phyloP scores from a whole-genome alignment of 1,284 basidiomycete genomes.

The Ceratobasidium theobromae region DNA sequence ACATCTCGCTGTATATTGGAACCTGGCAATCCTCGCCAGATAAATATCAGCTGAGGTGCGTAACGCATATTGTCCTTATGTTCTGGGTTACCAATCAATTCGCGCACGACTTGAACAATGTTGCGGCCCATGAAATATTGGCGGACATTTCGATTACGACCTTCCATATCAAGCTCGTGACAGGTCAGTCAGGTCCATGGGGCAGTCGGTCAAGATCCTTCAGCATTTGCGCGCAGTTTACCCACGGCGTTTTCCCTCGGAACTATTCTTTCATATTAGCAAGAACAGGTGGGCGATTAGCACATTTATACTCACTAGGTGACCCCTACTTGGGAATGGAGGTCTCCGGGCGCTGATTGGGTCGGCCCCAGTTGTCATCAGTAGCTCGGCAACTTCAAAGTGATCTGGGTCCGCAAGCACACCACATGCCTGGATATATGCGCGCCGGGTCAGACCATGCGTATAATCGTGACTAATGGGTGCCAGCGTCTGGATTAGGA shows the following conservation, averaged over 20 bases:
- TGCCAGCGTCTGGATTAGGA: no score
- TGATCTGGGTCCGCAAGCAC: not conserved
- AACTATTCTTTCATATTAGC: no score
- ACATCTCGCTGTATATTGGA: constrained; percentile 25
- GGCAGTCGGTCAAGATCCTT: constrained; percentile 38
- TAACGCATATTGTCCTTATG: constrained; percentile 17
- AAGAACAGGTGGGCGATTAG: not conserved
- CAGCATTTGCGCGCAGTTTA: constrained; percentile 36
- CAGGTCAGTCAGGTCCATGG: constrained; percentile 38
- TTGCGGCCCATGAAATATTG: constrained; percentile 38
- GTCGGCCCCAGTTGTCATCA: not conserved
- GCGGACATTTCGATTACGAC: constrained; percentile 34
- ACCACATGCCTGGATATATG: not conserved
- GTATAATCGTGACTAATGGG: no score
- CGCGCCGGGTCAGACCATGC: no score
- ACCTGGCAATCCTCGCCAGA: not conserved
- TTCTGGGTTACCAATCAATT: constrained; percentile 36
- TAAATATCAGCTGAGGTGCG: not conserved
- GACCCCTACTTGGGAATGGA: no score
- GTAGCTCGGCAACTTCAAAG: constrained; percentile 10
- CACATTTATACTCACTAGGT: no score
- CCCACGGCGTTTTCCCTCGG: not conserved
- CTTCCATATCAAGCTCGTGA: no score
- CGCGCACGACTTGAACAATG: constrained; percentile 43
- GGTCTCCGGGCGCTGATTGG: no score